Evolutionary conservation across 2,329 filamentous ascomycete species (phyloP), one percentile per base, ranked within the genome.

Genomic region (Zymoseptoria pseudotritici): DNA sequence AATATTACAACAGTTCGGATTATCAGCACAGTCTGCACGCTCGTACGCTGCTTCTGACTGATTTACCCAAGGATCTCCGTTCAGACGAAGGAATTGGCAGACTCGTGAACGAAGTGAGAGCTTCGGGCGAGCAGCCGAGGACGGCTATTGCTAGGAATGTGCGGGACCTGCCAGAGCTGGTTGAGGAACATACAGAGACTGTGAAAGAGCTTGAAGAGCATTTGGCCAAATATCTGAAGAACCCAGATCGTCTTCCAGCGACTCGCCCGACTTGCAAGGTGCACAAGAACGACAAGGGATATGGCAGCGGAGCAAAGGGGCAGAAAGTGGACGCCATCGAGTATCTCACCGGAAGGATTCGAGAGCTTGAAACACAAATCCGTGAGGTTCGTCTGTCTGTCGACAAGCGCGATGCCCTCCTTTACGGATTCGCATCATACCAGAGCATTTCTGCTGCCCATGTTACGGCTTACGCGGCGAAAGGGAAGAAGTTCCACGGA

Each of bases 341-440:
- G 63, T 97, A 96, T 70, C 80, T 96, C 57, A 95, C 91, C 0
- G 83, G 88, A 57, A 86, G 92, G 19, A 97, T 99, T 70, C 86
- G 86, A 66, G 82, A 87, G 54, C 81, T 99, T 42, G 93, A 97
- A 72, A 74, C 85, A 10, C 85, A 95, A 71, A 91, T 99, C 75
- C 90, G 89, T 70, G 86, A 94, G 63, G 88, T 92, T 1, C 86
- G 94, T 11, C 82, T 85, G 49, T 86, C 86, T 0, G 86, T 99
- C 7, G 93, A 97, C 75, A 91, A 87, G 73, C 86, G 92, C 55
- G 90, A 93, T 71, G 88, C 92, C 17, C 88, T 96, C 82, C 82
- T 90, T 0, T 99, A 92, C 71, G 94, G 94, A 0, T 99, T 99
- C 72, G 92, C 93, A 8, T 97, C 91, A 68, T 99, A 94, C 76